Evolutionary conservation across 495 filamentous ascomycete genomes (phyloP).

Genomic region (Aspergillus baeticus): DNA sequence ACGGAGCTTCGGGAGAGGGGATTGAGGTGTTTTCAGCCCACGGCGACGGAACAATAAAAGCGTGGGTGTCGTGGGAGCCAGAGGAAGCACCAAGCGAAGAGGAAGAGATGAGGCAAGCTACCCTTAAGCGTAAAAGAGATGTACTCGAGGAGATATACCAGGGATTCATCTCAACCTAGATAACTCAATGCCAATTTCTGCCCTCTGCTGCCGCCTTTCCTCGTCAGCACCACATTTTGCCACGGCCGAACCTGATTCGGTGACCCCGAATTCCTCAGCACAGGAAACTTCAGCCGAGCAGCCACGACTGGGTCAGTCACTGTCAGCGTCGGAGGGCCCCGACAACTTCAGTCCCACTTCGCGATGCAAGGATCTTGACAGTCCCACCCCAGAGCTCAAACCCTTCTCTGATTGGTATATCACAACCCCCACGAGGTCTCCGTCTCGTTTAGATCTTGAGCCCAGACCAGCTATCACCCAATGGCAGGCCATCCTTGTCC

Average conservation of each 20-base stretch:
- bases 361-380: constrained; percentile 3
- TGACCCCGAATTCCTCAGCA: not conserved
- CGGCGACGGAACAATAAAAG: constrained; percentile 49
- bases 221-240: not conserved
- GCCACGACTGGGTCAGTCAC: not conserved
- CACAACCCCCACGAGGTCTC: constrained; percentile 1
- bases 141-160: constrained; percentile 48
- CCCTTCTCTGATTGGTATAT: not conserved
- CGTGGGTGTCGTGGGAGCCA: constrained; percentile 55
- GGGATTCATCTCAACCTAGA: constrained; percentile 25
- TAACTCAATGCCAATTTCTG: not conserved
- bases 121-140: constrained; percentile 52
- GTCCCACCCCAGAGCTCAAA: not conserved
- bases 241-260: not conserved
- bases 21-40: constrained; percentile 53
- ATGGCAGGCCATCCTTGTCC: not conserved
- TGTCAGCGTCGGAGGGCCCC: constrained; percentile 1
- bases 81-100: constrained; percentile 52
- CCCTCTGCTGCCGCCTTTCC: not conserved
- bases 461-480: constrained; percentile 4
- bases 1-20: constrained; percentile 43
- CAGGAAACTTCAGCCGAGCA: not conserved
- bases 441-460: constrained; percentile 8
- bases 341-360: not conserved
- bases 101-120: constrained; percentile 35